phyloP scores from a whole-genome alignment of 2,329 filamentous ascomycete genomes.

The Paracamarosporium sp. region DNA sequence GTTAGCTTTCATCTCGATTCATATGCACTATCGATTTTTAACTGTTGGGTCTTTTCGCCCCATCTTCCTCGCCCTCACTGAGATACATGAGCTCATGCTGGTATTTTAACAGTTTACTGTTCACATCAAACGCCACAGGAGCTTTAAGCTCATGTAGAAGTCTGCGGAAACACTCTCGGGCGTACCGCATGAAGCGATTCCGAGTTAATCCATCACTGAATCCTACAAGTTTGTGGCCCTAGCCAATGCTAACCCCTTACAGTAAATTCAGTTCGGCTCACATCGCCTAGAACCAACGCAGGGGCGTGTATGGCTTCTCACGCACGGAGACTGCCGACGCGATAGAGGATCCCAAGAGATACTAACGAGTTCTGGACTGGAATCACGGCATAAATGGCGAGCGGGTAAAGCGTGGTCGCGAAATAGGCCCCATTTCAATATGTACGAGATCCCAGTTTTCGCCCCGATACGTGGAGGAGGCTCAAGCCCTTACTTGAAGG shows the following conservation, averaged over 20 bases:
- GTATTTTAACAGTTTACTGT: no score
- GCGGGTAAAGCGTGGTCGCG: not conserved
- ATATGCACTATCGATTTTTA: not conserved
- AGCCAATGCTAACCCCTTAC: not conserved
- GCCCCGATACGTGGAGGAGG: not conserved
- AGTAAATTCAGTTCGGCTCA: not conserved
- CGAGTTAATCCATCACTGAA: not conserved
- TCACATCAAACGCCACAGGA: no score
- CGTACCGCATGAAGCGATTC: not conserved
- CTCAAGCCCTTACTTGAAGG: not conserved
- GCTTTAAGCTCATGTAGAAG: no score
- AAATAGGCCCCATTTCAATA: not conserved
- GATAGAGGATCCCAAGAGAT: not conserved
- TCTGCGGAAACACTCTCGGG: not conserved
- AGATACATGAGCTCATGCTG: no score
- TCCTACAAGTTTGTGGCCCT: not conserved
- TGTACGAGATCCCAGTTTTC: not conserved
- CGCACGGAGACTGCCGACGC: not conserved
- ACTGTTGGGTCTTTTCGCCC: not conserved
- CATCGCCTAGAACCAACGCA: not conserved
- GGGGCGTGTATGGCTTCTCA: not conserved
- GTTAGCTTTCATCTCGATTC: not conserved
- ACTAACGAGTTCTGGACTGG: not conserved
- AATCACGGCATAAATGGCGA: not conserved
- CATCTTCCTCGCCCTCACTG: not conserved